Percentiles rank a stretch among this genome's conserved stretches.
phyloP scores from a whole-genome alignment of 345 rosid genomes.

The Noccaea bulbosa region DNA sequence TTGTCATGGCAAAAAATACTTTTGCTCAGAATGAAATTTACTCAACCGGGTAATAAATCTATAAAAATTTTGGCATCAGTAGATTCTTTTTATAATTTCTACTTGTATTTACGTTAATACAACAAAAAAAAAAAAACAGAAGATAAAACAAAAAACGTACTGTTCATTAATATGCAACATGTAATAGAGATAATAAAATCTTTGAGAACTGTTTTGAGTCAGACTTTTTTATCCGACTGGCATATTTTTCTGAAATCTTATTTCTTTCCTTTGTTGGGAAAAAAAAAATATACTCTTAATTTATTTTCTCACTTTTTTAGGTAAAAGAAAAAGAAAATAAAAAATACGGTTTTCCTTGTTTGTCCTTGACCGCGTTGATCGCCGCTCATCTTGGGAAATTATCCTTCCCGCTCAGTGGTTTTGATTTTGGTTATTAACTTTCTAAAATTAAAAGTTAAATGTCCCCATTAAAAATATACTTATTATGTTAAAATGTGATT shows the following conservation, averaged over 20 bases:
- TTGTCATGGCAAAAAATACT: constrained; percentile 5
- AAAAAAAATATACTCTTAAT: not conserved
- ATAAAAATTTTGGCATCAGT: constrained; percentile 1
- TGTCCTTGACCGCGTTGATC: constrained; percentile 36
- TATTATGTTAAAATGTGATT: not conserved
- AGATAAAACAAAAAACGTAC: not conserved
- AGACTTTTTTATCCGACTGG: not conserved
- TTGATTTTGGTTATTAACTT: constrained; percentile 16
- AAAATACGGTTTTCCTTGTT: constrained; percentile 9
- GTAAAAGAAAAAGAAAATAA: not conserved
- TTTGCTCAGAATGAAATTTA: not conserved
- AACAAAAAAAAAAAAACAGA: not conserved
- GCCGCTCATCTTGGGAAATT: constrained; percentile 42
- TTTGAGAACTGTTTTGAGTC: not conserved
- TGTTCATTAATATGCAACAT: not conserved
- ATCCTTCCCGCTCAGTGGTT: constrained; percentile 43
- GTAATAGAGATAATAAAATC: constrained; percentile 13
- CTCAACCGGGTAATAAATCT: constrained; percentile 29
- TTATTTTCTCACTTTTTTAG: not conserved
- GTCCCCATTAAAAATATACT: not conserved
- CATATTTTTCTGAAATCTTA: not conserved
- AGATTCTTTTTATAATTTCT: not conserved
- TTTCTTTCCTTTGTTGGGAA: not conserved
- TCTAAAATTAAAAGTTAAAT: constrained; percentile 11
- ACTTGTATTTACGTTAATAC: constrained; percentile 18